These are phyloP conservation scores for Irpex lacteus DNA, from an alignment of 1,284 basidiomycete genomes.

Conservation along the genomic window DNA sequence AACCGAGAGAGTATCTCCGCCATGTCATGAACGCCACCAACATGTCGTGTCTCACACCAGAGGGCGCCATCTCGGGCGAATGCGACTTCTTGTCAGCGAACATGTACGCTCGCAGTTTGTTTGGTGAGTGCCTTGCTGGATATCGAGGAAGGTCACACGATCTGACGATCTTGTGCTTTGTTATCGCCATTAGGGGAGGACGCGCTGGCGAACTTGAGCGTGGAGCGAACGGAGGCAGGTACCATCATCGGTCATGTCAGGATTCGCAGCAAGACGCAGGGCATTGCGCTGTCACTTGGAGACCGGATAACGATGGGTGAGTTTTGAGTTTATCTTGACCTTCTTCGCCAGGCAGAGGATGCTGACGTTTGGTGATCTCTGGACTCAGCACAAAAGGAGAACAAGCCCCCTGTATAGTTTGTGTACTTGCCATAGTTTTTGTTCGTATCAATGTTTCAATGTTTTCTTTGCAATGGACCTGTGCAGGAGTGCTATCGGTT, in stretches of 20 bases:
- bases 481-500: background rate
- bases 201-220: slow-evolving; percentile 92
- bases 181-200: slow-evolving; percentile 71
- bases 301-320: slow-evolving; percentile 89
- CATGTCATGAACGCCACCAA: slow-evolving; percentile 94
- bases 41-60: slow-evolving; percentile 95
- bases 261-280: slow-evolving; percentile 93
- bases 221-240: slow-evolving; percentile 85
- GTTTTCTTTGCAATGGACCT: background rate
- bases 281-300: slow-evolving; percentile 91
- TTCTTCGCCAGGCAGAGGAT: background rate
- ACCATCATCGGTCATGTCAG: slow-evolving; percentile 87
- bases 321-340: slow-evolving; percentile 20
- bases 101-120: slow-evolving; percentile 88
- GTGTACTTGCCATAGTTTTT: slow-evolving; percentile 7
- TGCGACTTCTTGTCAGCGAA: slow-evolving; percentile 95
- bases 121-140: slow-evolving; percentile 51
- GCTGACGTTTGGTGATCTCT: slow-evolving; percentile 5
- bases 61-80: slow-evolving; percentile 87
- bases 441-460: background rate
- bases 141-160: background rate
- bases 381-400: slow-evolving; percentile 59
- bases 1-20: slow-evolving; percentile 81
- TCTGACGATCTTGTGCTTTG: too few relatives aligned
- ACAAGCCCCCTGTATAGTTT: slow-evolving; percentile 45